These are phyloP conservation scores for Tulasnella sp. DNA, from an alignment of 768 basidiomycete genomes.

Conservation along the genomic window DNA sequence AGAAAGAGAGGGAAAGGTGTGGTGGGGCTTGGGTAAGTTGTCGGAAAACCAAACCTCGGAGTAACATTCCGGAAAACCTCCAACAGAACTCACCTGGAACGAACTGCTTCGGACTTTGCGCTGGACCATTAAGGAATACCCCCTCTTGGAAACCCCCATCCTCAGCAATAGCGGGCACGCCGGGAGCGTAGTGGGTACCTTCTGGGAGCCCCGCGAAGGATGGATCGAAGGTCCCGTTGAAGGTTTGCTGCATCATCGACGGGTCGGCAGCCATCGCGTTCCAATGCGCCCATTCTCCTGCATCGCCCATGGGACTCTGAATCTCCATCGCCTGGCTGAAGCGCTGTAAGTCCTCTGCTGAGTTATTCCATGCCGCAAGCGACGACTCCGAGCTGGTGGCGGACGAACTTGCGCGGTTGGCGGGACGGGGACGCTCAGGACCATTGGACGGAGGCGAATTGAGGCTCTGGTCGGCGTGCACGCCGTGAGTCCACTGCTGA, in stretches of 20 bases:
- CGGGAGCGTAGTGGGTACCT: not conserved
- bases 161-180: not conserved
- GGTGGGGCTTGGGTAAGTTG: not conserved
- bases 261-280: not conserved
- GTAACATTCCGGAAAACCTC: conserved; percentile 10
- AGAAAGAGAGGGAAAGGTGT: not conserved
- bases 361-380: not conserved
- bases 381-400: not conserved
- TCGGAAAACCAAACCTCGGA: conserved; percentile 2
- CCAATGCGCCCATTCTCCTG: not conserved
- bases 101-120: not conserved
- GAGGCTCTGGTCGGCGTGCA: too few relatives aligned
- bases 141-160: not conserved
- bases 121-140: not conserved
- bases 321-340: not conserved
- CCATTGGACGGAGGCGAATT: too few relatives aligned
- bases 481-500: too few relatives aligned
- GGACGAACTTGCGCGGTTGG: too few relatives aligned
- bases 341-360: not conserved
- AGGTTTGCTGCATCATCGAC: not conserved
- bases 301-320: not conserved
- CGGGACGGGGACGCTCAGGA: too few relatives aligned
- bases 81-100: not conserved
- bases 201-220: not conserved
- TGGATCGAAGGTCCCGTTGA: not conserved